phyloP scores from a whole-genome alignment of 139 green algal species.

The Eudorina sp. region DNA sequence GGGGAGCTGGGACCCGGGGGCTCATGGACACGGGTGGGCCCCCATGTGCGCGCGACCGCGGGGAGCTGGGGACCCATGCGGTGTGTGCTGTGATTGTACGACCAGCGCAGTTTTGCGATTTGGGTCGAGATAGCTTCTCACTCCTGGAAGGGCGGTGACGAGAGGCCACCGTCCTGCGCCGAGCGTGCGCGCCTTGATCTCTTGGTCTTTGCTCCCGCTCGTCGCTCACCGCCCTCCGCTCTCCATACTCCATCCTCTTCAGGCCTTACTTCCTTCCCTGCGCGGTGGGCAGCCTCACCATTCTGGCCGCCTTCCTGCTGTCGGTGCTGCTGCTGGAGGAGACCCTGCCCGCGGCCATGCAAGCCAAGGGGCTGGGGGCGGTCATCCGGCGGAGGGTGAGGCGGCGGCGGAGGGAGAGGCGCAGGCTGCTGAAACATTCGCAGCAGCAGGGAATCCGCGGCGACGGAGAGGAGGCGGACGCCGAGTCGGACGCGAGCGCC shows the following conservation, averaged over 20 bases:
- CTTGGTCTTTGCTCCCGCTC: too few relatives aligned
- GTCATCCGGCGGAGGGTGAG: background rate
- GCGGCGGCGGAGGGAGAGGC: background rate
- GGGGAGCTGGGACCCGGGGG: too few relatives aligned
- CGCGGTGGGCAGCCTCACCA: slow-evolving; percentile 55
- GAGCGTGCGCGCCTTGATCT: too few relatives aligned
- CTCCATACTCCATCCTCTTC: background rate
- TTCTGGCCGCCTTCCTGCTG: slow-evolving; percentile 37
- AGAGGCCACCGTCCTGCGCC: too few relatives aligned
- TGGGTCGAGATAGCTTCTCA: too few relatives aligned
- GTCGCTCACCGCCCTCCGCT: too few relatives aligned
- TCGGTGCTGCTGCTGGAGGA: slow-evolving; percentile 66
- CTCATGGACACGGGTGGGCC: too few relatives aligned
- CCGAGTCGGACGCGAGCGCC: background rate
- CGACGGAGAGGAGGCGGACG: background rate
- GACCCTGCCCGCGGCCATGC: slow-evolving; percentile 57
- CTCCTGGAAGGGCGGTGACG: too few relatives aligned
- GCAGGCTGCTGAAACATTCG: slow-evolving; percentile 17
- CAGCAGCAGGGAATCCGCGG: background rate
- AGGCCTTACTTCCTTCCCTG: slow-evolving; percentile 81
- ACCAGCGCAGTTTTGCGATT: too few relatives aligned
- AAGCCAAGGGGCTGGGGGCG: background rate
- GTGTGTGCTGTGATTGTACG: too few relatives aligned
- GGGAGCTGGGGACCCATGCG: too few relatives aligned
- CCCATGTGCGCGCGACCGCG: too few relatives aligned